Conservation (phyloP, 2,329 filamentous ascomycete genomes). For the Coccinonectria pachysandricola region DNA sequence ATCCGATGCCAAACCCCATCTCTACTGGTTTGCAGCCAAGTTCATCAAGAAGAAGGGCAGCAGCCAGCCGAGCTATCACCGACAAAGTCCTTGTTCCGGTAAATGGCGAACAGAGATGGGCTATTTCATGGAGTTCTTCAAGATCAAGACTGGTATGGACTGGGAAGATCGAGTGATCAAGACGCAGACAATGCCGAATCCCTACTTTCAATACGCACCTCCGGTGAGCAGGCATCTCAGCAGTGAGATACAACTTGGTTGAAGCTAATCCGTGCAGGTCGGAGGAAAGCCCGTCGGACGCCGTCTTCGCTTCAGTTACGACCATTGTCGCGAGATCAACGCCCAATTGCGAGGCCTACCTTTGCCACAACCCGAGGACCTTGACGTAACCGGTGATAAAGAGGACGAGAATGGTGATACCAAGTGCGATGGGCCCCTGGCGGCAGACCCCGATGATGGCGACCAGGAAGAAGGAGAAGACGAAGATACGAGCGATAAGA, state of each 20-base stretch:
- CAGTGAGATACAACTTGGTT: too few species aligned
- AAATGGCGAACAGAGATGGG: constrained; percentile 34
- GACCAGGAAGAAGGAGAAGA: too few species aligned
- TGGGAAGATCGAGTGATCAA: constrained; percentile 46
- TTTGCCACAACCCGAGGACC: constrained; percentile 15
- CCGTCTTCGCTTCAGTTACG: constrained; percentile 21
- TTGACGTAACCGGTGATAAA: too few species aligned
- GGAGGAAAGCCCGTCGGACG: constrained; percentile 29
- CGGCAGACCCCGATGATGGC: constrained; percentile 1
- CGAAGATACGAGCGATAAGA: too few species aligned
- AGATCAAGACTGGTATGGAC: constrained; percentile 41
- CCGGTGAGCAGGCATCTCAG: too few species aligned
- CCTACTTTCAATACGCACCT: constrained; percentile 34
- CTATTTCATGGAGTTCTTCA: constrained; percentile 48
- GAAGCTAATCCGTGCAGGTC: too few species aligned
- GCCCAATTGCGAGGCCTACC: constrained; percentile 19
- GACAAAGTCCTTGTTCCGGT: constrained; percentile 28
- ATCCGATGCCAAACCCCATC: constrained; percentile 45
- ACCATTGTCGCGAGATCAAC: constrained; percentile 26
- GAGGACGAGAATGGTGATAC: background rate
- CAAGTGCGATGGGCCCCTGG: constrained; percentile 1
- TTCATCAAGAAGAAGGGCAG: constrained; percentile 32
- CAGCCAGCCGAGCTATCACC: constrained; percentile 25
- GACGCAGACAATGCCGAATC: constrained; percentile 20
- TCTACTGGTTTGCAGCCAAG: constrained; percentile 51